Percentiles rank a stretch among this genome's conserved stretches.
Conservation (phyloP, 148 eudicot species). For the Rhododendron simsii region DNA sequence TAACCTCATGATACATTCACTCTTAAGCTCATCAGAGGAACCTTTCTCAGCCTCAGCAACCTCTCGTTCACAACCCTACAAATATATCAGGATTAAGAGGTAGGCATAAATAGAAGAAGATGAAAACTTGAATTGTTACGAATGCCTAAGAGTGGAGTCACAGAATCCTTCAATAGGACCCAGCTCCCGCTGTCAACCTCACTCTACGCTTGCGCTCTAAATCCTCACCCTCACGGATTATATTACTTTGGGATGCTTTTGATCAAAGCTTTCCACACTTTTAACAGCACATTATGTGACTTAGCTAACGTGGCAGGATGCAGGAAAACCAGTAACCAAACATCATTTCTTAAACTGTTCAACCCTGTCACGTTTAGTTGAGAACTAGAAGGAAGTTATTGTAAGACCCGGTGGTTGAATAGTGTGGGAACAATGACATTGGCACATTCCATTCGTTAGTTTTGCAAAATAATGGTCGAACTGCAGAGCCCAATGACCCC, state of each 20-base stretch:
- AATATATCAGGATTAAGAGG: not conserved
- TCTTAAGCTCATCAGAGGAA: constrained; percentile 22
- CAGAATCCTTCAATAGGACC: not conserved
- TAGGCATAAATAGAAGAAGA: not conserved
- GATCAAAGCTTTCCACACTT: not conserved
- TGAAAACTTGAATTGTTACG: not conserved
- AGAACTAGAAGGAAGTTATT: not conserved
- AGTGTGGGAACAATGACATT: not conserved
- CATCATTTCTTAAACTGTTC: not conserved
- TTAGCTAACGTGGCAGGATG: not conserved
- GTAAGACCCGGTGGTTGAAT: not conserved
- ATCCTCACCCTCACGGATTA: not conserved
- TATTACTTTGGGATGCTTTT: not conserved
- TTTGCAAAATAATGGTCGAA: not conserved
- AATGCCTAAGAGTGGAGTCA: not conserved
- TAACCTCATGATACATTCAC: constrained; percentile 34
- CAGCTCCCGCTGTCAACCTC: not conserved
- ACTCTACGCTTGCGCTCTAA: not conserved
- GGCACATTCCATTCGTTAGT: not conserved
- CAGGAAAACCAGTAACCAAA: not conserved
- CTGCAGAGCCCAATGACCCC: not conserved
- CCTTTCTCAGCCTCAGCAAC: constrained; percentile 41
- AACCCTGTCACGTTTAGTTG: not conserved
- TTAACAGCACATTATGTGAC: not conserved
- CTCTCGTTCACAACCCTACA: constrained; percentile 42